Evolutionary conservation across 2,329 filamentous ascomycete genomes (phyloP).

Genomic region (Xylaria sp.): DNA sequence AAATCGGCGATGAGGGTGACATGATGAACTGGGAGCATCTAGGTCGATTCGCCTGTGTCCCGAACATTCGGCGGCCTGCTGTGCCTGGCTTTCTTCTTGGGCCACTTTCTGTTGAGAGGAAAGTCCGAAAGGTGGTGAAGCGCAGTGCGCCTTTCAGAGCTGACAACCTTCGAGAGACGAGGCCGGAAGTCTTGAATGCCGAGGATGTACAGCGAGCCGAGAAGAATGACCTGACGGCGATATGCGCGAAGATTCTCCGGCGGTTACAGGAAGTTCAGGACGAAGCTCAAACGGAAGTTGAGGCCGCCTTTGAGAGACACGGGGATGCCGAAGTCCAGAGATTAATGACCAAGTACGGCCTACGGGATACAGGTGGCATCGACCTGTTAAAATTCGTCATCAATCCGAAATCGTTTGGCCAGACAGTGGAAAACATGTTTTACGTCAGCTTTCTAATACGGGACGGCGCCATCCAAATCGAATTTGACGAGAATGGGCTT

Average conservation of each 20-base stretch:
- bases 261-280: slow-evolving; percentile 60
- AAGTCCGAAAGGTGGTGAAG: slow-evolving; percentile 71
- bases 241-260: slow-evolving; percentile 76
- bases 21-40: slow-evolving; percentile 86
- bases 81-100: slow-evolving; percentile 86
- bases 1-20: slow-evolving; percentile 73
- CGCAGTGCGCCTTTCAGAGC: slow-evolving; percentile 73
- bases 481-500: slow-evolving; percentile 72
- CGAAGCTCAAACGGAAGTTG: slow-evolving; percentile 53
- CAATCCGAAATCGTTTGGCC: slow-evolving; percentile 88
- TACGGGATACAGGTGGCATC: slow-evolving; percentile 73
- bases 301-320: slow-evolving; percentile 48
- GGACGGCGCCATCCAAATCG: slow-evolving; percentile 79
- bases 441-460: slow-evolving; percentile 93
- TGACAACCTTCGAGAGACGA: slow-evolving; percentile 70
- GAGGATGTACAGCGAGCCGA: slow-evolving; percentile 78
- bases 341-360: slow-evolving; percentile 68
- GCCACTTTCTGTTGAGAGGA: slow-evolving; percentile 87
- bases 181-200: slow-evolving; percentile 77
- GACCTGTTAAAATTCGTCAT: slow-evolving; percentile 86
- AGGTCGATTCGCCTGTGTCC: slow-evolving; percentile 77
- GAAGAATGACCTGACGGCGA: slow-evolving; percentile 76
- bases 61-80: slow-evolving; percentile 73
- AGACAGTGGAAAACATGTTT: slow-evolving; percentile 96
- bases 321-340: slow-evolving; percentile 53